These are phyloP conservation scores for Eucalyptus viminalis DNA, from an alignment of 345 rosid genomes.

Conservation along the genomic window DNA sequence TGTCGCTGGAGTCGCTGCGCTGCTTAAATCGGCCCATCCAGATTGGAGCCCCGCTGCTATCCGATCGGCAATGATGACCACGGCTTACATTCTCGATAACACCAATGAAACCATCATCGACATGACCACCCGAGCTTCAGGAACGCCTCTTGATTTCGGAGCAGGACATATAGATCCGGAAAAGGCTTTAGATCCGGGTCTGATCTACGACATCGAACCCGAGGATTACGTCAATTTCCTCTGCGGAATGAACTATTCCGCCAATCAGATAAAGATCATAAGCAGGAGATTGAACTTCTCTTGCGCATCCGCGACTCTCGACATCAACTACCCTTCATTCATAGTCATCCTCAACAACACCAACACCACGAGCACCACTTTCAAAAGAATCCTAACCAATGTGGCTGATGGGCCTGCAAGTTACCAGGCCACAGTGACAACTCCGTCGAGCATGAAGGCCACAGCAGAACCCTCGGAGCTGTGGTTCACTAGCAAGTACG, in stretches of 20 bases:
- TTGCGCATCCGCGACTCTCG: slow-evolving; percentile 13
- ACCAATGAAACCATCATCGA: slow-evolving; percentile 9
- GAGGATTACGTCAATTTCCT: slow-evolving; percentile 21
- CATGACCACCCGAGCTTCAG: slow-evolving; percentile 11
- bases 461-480: slow-evolving; percentile 13
- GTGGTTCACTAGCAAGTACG: slow-evolving; percentile 6
- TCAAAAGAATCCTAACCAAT: slow-evolving; percentile 27
- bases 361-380: slow-evolving; percentile 14
- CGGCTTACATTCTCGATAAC: slow-evolving; percentile 13
- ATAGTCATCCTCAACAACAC: slow-evolving; percentile 31
- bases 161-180: slow-evolving; percentile 35
- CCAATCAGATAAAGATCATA: slow-evolving; percentile 13
- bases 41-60: slow-evolving; percentile 40
- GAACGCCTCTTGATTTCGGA: slow-evolving; percentile 37
- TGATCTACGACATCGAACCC: slow-evolving; percentile 22
- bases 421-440: not conserved
- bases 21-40: slow-evolving; percentile 20
- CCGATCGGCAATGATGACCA: slow-evolving; percentile 48
- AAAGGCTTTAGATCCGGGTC: slow-evolving; percentile 32
- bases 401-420: slow-evolving; percentile 6
- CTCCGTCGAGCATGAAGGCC: slow-evolving; percentile 20
- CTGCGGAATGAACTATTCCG: slow-evolving; percentile 23
- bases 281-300: slow-evolving; percentile 10
- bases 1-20: slow-evolving; percentile 22
- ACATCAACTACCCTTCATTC: slow-evolving; percentile 47